phyloP scores from a whole-genome alignment of 116 monocot species.

The Papilionanthe hybrid region DNA sequence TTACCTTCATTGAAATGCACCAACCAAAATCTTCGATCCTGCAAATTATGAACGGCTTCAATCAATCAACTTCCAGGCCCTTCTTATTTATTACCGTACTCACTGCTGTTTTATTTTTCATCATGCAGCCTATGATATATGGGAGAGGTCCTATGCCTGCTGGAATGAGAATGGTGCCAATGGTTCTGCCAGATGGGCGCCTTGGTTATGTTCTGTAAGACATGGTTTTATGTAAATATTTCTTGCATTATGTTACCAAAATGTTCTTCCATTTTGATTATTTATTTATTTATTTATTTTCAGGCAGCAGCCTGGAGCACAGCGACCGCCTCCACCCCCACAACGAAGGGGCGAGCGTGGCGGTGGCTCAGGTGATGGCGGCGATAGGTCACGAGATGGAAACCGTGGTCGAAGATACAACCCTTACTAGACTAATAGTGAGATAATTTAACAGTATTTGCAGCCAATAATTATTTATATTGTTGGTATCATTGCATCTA shows the following conservation, averaged over 20 bases:
- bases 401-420: constrained; percentile 52
- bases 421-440: constrained; percentile 44
- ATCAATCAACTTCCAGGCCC: too few relatives aligned
- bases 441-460: not conserved
- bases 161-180: constrained; percentile 93
- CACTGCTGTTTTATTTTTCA: not conserved
- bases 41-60: not conserved
- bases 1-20: not conserved
- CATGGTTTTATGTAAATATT: not conserved
- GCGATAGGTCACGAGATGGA: constrained; percentile 41
- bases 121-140: constrained; percentile 74
- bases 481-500: not conserved
- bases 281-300: not conserved
- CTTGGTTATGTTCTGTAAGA: constrained; percentile 83
- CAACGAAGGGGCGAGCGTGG: constrained; percentile 46
- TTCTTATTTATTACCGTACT: not conserved
- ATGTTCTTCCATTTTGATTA: not conserved
- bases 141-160: constrained; percentile 82
- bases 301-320: constrained; percentile 86
- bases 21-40: too few relatives aligned
- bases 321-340: constrained; percentile 31
- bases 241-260: not conserved
- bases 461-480: not conserved
- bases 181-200: constrained; percentile 88
- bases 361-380: constrained; percentile 38